Conservation (phyloP, 805 yeast species). For the Candida sithepensis region DNA sequence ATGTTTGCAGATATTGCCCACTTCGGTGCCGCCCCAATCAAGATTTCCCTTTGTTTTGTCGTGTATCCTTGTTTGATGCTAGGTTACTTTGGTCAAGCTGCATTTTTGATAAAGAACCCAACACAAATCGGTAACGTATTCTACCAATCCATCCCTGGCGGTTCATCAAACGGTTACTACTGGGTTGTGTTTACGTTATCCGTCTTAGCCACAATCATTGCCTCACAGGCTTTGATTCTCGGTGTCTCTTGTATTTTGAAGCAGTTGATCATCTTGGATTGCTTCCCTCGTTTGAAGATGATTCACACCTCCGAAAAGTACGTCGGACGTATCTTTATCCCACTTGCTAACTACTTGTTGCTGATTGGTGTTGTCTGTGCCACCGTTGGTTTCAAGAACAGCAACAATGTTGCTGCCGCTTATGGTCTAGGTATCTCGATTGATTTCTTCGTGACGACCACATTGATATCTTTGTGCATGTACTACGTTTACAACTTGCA, state of each 20-base stretch:
- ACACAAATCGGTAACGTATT: constrained; percentile 39
- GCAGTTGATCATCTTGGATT: constrained; percentile 51
- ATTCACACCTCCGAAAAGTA: constrained; percentile 42
- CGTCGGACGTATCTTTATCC: constrained; percentile 51
- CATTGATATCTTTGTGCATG: constrained; percentile 42
- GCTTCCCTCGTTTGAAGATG: constrained; percentile 48
- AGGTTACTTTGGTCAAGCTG: constrained; percentile 58
- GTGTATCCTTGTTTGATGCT: constrained; percentile 52
- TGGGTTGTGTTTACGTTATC: constrained; percentile 54
- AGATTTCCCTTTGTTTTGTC: constrained; percentile 40
- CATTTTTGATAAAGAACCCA: constrained; percentile 42
- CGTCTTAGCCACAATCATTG: constrained; percentile 52
- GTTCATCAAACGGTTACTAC: constrained; percentile 38
- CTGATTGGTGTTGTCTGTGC: constrained; percentile 49
- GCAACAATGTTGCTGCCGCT: constrained; percentile 52
- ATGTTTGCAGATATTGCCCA: constrained; percentile 64
- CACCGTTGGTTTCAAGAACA: constrained; percentile 49
- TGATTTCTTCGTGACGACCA: constrained; percentile 51
- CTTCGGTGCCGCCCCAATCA: constrained; percentile 48
- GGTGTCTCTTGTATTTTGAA: constrained; percentile 51
- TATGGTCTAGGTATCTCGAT: constrained; percentile 57
- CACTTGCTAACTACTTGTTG: constrained; percentile 45
- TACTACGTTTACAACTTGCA: constrained; percentile 41
- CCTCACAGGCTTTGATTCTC: constrained; percentile 56
- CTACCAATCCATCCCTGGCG: constrained; percentile 50